Evolutionary conservation across 768 basidiomycete species (phyloP), one percentile per base, ranked within the genome.

Genomic region (Amanita thiersii): DNA sequence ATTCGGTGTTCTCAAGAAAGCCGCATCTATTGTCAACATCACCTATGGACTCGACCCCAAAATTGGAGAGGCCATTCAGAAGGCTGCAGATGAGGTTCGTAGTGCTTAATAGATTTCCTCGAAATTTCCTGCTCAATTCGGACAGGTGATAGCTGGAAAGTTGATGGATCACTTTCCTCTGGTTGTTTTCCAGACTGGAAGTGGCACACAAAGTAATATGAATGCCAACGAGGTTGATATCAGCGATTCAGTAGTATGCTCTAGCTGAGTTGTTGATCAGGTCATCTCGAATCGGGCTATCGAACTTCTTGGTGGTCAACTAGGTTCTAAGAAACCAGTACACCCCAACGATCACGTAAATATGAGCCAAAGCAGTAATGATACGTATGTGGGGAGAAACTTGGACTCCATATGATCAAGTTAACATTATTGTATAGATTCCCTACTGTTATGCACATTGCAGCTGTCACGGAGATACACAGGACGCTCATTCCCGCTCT

Each of bases 311-410:
- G 96, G 96, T 5, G 96, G 96, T 12, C 74, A 92, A 65, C 71
- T 97, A 43, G 96, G 96, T 24, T 90, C 87, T 34, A 99, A 98
- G 73, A 89, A 73, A 54, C 96, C 96, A 6, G 93, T 99, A 1
- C 96, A 99, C 60, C 96, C 96, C 26, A 99, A 99, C 62, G 96
- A 99, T 58, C 96, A 99, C 64, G 93, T 97, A 54, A 99, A 99
- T 70, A 94, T 86, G 86, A 91, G 89, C 61, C 94, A 98, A 63
- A 94, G 90, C 50, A 93, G 90, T 56, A 99, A 99, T 56, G 96
- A 99, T 64, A 92, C 93, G 90, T 91, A 60, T 54, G 85, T 69
- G 5, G 12, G 20, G 14, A 17, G 23, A 7, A 42, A 37, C 39
- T 26, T 28, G 32, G 26, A 17, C 12, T 31, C 18, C 30, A 2